Conservation (phyloP, 148 eudicot genomes). For the Rhododendron ferrugineum region DNA sequence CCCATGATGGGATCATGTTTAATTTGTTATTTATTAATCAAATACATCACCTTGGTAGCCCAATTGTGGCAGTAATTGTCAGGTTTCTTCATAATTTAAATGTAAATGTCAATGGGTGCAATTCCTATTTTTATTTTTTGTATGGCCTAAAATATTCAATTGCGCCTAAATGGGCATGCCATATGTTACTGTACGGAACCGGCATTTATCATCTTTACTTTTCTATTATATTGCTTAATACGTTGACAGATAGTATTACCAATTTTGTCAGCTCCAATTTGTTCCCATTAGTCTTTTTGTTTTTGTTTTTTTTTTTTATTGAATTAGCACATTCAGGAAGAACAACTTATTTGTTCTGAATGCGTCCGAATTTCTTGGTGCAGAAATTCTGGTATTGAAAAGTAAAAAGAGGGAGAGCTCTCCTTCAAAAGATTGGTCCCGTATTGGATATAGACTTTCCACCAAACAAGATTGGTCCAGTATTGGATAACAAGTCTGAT, state of each 20-base stretch:
- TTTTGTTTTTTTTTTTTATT: too few species aligned
- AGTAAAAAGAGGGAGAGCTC: too few species aligned
- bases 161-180: not conserved
- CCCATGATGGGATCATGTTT: not conserved
- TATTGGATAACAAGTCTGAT: not conserved
- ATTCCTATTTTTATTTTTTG: not conserved
- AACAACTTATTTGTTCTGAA: not conserved
- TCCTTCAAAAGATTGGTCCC: not conserved
- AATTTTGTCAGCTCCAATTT: not conserved
- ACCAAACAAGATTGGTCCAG: not conserved
- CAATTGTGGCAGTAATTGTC: not conserved
- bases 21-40: not conserved
- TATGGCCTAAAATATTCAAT: not conserved
- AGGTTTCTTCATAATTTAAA: not conserved
- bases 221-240: too few species aligned
- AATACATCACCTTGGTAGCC: not conserved
- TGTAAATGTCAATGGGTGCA: not conserved
- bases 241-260: too few species aligned
- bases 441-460: not conserved
- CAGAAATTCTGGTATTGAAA: too few species aligned
- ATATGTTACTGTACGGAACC: too few species aligned
- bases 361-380: too few species aligned
- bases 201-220: too few species aligned
- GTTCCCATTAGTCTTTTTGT: too few species aligned
- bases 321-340: not conserved